Evolutionary conservation across 768 basidiomycete genomes (phyloP).

Genomic region (Pleurotus giganteus): DNA sequence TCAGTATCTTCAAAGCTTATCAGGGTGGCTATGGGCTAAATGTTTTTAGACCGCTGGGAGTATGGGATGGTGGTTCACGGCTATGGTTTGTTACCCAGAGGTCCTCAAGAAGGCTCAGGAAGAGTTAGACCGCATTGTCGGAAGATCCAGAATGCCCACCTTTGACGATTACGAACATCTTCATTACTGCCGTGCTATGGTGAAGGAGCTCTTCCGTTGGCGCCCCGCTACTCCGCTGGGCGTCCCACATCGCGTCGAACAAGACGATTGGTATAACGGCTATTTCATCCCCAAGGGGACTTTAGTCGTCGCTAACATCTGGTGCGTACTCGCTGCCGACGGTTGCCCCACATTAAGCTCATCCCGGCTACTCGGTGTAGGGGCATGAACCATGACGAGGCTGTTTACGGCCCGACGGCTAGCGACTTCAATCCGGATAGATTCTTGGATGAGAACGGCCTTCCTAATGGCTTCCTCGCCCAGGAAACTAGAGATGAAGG

Average conservation of each 20-base stretch:
- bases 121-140: constrained; percentile 19
- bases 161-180: constrained; percentile 10
- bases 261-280: constrained; percentile 41
- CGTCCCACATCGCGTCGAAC: constrained; percentile 42
- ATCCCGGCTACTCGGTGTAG: constrained; percentile 23
- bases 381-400: constrained; percentile 50
- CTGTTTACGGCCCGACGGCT: constrained; percentile 40
- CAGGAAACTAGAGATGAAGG: constrained; percentile 27
- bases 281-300: constrained; percentile 50
- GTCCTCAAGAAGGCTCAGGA: constrained; percentile 15
- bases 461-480: background rate
- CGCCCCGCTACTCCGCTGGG: constrained; percentile 18
- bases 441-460: constrained; percentile 27
- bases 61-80: background rate
- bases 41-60: background rate
- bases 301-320: constrained; percentile 45
- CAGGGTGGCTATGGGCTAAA: background rate
- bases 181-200: constrained; percentile 11
- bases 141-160: constrained; percentile 19
- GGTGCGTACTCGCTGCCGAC: constrained; percentile 24
- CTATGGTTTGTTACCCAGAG: constrained; percentile 16
- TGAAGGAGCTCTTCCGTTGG: constrained; percentile 11
- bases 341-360: background rate
- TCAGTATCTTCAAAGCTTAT: background rate
- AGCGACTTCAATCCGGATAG: constrained; percentile 48